Conservation (phyloP, 306 rosid genomes). For the Trifolium repens region DNA sequence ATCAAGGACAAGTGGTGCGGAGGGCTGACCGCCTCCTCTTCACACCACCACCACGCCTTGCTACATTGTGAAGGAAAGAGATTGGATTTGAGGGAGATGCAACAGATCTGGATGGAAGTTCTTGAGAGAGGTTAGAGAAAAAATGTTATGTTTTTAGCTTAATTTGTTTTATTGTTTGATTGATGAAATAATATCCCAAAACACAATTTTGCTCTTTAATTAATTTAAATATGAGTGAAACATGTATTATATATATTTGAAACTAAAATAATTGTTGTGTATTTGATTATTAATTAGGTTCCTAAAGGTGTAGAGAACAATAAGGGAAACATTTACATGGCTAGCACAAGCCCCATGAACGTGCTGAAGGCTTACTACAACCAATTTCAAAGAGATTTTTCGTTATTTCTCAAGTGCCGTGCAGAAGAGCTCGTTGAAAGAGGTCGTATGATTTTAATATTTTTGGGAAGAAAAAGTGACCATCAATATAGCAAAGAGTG, state of each 20-base stretch:
- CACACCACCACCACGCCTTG: too few relatives aligned
- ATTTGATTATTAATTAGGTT: slow-evolving; percentile 48
- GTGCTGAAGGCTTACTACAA: slow-evolving; percentile 53
- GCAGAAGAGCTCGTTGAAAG: slow-evolving; percentile 54
- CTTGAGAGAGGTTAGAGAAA: too few relatives aligned
- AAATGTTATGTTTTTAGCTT: too few relatives aligned
- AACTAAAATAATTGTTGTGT: background rate
- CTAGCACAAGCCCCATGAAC: slow-evolving; percentile 51
- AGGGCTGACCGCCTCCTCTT: too few relatives aligned
- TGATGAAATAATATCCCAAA: background rate
- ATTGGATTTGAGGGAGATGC: too few relatives aligned
- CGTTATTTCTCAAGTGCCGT: slow-evolving; percentile 54
- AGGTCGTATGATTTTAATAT: slow-evolving; percentile 60
- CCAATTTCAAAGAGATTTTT: slow-evolving; percentile 61
- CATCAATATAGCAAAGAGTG: slow-evolving; percentile 57
- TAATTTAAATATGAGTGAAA: too few relatives aligned
- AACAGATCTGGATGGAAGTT: too few relatives aligned
- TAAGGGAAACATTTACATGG: slow-evolving; percentile 63
- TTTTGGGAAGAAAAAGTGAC: slow-evolving; percentile 60
- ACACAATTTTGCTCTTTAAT: background rate
- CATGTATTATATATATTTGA: background rate
- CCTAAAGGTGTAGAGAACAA: slow-evolving; percentile 59
- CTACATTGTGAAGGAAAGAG: too few relatives aligned
- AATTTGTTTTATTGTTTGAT: too few relatives aligned
- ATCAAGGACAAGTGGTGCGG: too few relatives aligned